Evolutionary conservation across 768 basidiomycete genomes (phyloP).

Genomic region (Leucogyrophana mollusca): DNA sequence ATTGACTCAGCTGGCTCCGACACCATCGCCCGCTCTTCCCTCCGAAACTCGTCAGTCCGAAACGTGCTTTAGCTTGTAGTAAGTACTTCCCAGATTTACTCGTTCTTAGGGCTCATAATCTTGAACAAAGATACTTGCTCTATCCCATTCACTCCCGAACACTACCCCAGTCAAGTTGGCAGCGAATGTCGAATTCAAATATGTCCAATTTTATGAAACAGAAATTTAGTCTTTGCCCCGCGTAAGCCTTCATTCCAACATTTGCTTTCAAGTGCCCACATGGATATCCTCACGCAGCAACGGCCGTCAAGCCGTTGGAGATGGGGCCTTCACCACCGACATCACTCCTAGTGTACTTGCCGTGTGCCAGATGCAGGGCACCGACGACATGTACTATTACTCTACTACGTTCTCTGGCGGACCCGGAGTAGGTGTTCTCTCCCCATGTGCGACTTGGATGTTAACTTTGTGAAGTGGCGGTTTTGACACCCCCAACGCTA

Average conservation of each 20-base stretch:
- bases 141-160: not conserved
- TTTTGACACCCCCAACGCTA: conserved; percentile 88
- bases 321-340: conserved; percentile 89
- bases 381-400: conserved; percentile 83
- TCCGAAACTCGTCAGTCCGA: conserved; percentile 12
- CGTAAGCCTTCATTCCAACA: conserved; percentile 46
- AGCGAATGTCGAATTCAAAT: conserved; percentile 72
- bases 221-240: conserved; percentile 94
- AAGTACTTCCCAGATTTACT: too few species aligned
- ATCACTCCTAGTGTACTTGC: conserved; percentile 78
- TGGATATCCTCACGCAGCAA: conserved; percentile 52
- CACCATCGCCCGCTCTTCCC: conserved; percentile 17
- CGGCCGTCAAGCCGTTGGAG: conserved; percentile 95
- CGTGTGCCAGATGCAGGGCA: conserved; percentile 82
- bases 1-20: conserved; percentile 13
- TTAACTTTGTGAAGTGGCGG: conserved; percentile 64
- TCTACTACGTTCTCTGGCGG: conserved; percentile 94
- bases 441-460: not conserved
- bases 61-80: too few species aligned
- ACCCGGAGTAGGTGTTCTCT: conserved; percentile 63
- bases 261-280: conserved; percentile 8
- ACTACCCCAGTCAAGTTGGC: conserved; percentile 69
- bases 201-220: conserved; percentile 72
- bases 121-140: not conserved
- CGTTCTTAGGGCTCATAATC: too few species aligned